Evolutionary conservation across 2,329 filamentous ascomycete species (phyloP).

Genomic region (Cercospora canescens): DNA sequence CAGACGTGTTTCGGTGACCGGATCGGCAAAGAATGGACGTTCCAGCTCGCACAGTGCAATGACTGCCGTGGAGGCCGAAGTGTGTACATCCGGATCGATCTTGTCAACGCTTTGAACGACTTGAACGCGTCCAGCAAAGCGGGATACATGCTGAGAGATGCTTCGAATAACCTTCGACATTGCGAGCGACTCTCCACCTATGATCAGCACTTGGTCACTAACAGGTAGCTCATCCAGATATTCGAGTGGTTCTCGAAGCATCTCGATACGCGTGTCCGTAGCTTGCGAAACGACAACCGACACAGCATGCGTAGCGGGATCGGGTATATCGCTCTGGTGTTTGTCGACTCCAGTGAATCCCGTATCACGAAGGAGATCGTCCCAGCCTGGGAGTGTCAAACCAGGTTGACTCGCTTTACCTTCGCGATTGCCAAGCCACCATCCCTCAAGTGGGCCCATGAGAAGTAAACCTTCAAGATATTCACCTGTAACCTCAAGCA

Average conservation of each 20-base stretch:
- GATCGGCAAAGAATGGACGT: constrained; percentile 19
- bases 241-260: constrained; percentile 21
- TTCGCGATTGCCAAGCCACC: constrained; percentile 29
- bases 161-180: constrained; percentile 17
- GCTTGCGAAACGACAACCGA: constrained; percentile 23
- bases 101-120: constrained; percentile 20
- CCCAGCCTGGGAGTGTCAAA: constrained; percentile 35
- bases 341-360: constrained; percentile 40
- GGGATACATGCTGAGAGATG: constrained; percentile 18
- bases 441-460: constrained; percentile 20
- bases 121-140: constrained; percentile 19
- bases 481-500: constrained; percentile 27
- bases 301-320: constrained; percentile 15
- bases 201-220: constrained; percentile 21
- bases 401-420: constrained; percentile 31
- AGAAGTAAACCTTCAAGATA: constrained; percentile 15
- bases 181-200: constrained; percentile 19
- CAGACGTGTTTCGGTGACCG: constrained; percentile 13
- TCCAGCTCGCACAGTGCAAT: constrained; percentile 23
- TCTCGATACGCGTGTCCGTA: constrained; percentile 18
- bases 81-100: constrained; percentile 15
- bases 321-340: constrained; percentile 20
- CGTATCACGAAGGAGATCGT: constrained; percentile 30
- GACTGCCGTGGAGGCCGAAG: constrained; percentile 11
- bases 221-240: constrained; percentile 18